These are phyloP conservation scores for Penicillium aurantiogriseum DNA, from an alignment of 2,329 filamentous ascomycete species.

Conservation along the genomic window DNA sequence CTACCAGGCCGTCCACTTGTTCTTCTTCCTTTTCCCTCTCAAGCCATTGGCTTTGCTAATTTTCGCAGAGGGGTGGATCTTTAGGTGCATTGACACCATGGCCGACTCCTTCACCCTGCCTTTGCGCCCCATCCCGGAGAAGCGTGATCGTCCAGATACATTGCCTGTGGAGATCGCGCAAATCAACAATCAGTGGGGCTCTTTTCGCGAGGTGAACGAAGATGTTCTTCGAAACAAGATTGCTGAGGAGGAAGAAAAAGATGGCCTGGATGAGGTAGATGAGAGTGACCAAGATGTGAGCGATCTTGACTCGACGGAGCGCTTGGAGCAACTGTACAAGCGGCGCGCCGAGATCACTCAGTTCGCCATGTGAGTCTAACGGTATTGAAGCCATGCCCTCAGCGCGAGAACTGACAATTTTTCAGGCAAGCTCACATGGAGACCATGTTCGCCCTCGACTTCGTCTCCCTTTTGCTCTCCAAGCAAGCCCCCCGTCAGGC, in stretches of 20 bases:
- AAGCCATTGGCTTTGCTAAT: neutral
- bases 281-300: slow-evolving; percentile 32
- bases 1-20: neutral
- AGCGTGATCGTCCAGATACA: slow-evolving; percentile 54
- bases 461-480: slow-evolving; percentile 78
- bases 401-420: slow-evolving; percentile 3
- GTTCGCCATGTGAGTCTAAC: slow-evolving; percentile 40
- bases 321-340: slow-evolving; percentile 44
- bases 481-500: slow-evolving; percentile 73
- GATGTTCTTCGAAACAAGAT: slow-evolving; percentile 69
- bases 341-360: slow-evolving; percentile 46
- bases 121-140: slow-evolving; percentile 55
- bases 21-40: neutral
- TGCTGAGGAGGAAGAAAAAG: slow-evolving; percentile 48
- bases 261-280: slow-evolving; percentile 45
- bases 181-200: slow-evolving; percentile 74
- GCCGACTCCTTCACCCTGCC: slow-evolving; percentile 53
- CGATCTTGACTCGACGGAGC: slow-evolving; percentile 41
- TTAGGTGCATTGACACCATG: slow-evolving; percentile 26
- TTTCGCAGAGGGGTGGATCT: neutral
- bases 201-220: slow-evolving; percentile 78
- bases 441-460: slow-evolving; percentile 69
- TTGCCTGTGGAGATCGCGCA: slow-evolving; percentile 76
- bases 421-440: slow-evolving; percentile 47
- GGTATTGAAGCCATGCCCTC: neutral